Percentiles rank a stretch among this genome's conserved stretches.
These are phyloP conservation scores for Didymellaceae sp. DNA, from an alignment of 2,329 filamentous ascomycete species.

Conservation along the genomic window DNA sequence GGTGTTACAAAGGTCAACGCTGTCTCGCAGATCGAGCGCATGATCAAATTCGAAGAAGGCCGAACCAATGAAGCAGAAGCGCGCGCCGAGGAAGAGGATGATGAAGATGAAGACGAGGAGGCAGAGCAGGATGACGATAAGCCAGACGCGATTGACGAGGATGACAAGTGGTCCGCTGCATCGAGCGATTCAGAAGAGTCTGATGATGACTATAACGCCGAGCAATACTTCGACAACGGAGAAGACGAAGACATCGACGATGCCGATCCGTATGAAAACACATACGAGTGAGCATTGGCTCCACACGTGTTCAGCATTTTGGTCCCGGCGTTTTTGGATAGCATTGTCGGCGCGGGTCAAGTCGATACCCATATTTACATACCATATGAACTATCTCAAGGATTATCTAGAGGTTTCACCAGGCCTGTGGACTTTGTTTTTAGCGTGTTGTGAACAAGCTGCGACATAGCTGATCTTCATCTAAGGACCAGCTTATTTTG, in stretches of 20 bases:
- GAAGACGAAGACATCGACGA: constrained; percentile 57
- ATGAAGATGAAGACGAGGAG: constrained; percentile 56
- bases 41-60: constrained; percentile 53
- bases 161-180: constrained; percentile 59
- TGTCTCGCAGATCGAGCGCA: constrained; percentile 49
- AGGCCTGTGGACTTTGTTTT: too few species aligned
- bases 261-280: constrained; percentile 45
- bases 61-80: constrained; percentile 54
- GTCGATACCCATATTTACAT: constrained; percentile 27
- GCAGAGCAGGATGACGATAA: constrained; percentile 56
- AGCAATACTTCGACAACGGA: constrained; percentile 61
- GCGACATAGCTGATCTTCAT: too few species aligned
- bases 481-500: too few species aligned
- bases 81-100: constrained; percentile 51
- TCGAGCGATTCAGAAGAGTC: constrained; percentile 70
- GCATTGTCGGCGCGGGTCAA: constrained; percentile 21
- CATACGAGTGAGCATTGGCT: constrained; percentile 34
- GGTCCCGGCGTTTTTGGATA: constrained; percentile 4
- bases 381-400: background rate
- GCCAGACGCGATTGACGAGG: constrained; percentile 63
- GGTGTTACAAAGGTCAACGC: constrained; percentile 42
- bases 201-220: constrained; percentile 69
- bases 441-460: too few species aligned
- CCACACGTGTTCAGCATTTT: background rate
- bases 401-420: background rate